phyloP scores from a whole-genome alignment of 2,329 filamentous ascomycete species.

The Trichoderma citrinoviride region DNA sequence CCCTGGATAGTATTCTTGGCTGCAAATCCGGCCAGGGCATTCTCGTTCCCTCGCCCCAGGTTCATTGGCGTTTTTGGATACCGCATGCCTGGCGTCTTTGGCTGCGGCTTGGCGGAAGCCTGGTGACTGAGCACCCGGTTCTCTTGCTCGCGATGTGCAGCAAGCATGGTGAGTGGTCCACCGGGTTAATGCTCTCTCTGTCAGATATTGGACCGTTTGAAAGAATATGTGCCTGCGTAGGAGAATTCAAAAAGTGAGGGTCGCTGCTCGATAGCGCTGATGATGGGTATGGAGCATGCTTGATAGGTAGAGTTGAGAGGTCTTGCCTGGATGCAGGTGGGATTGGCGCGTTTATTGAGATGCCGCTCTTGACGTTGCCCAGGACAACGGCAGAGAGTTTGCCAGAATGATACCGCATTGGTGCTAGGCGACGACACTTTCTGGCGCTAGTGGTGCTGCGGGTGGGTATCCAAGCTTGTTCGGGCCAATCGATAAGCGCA shows the following conservation, averaged over 20 bases:
- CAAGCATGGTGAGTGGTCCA: constrained; percentile 67
- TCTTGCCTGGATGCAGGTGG: not conserved
- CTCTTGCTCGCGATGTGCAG: constrained; percentile 79
- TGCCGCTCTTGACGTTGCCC: not conserved
- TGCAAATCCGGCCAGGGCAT: constrained; percentile 50
- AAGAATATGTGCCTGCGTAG: not conserved
- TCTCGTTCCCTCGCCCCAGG: constrained; percentile 79
- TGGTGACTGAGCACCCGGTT: constrained; percentile 78
- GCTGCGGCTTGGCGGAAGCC: constrained; percentile 69
- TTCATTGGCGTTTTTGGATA: constrained; percentile 81
- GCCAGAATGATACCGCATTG: not conserved
- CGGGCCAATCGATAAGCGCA: too few relatives aligned
- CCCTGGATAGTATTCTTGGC: constrained; percentile 48
- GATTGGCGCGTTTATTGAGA: constrained; percentile 2
- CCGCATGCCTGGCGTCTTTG: constrained; percentile 76
- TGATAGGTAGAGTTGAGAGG: not conserved
- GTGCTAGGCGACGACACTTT: not conserved
- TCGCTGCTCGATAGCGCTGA: not conserved
- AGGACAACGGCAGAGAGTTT: not conserved
- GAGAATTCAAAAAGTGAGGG: not conserved
- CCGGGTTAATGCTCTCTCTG: not conserved
- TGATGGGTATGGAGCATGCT: not conserved
- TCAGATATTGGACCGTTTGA: not conserved
- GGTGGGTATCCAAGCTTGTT: too few relatives aligned
- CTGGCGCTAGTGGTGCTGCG: too few relatives aligned